Base-by-base conservation (phyloP, 1,139 yeast species). In the Debaryomyces robertsiae region DNA sequence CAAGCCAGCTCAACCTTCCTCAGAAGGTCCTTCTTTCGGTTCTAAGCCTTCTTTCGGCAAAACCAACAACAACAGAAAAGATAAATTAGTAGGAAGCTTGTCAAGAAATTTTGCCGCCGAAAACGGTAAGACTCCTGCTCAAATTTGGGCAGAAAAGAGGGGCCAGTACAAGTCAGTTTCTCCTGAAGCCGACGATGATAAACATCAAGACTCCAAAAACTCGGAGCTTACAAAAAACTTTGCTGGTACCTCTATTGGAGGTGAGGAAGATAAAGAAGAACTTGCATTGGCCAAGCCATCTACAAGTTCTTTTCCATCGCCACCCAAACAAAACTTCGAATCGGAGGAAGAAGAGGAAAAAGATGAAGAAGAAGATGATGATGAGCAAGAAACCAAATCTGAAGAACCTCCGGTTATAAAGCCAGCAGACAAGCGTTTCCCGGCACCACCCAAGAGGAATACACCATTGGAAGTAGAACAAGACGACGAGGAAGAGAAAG, bases 41-140 rank as follows among this genome's bases (percentile, higher is more conserved):
- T 60, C 84, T n/a, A 78, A 77, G 52, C 79, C 84, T 22, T 40
- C 60, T 4, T 58, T 67, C 41, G 63, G 63, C n/a, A 18, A 27
- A 67, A 61, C 65, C 18, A 50, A 60, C 16, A 57, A 58, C 6
- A 43, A 48, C 27, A 57, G 55, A 40, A 65, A 61, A 34, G 77
- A 79, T 32, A 75, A 77, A 43, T 67, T 79, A 6, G 75, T 77
- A 30, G 82, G 86, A 36, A 95, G 91, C 28, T 65, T 78, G 30
- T 77, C 82, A 41, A 79, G 83, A 62, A 77, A 84, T 58, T 85
- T 81, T 60, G 95, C 81, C 46, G 71, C 87, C 38, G 78, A 77
- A 49, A 79, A 77, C 44, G 96, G 96, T 46, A 87, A 88, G 65
- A 86, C 96, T 3, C 97, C 98, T 23, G 96, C 96, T 27, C 97